Base-by-base conservation (phyloP, 768 basidiomycete genomes). In the Vishniacozyma victoriae region DNA sequence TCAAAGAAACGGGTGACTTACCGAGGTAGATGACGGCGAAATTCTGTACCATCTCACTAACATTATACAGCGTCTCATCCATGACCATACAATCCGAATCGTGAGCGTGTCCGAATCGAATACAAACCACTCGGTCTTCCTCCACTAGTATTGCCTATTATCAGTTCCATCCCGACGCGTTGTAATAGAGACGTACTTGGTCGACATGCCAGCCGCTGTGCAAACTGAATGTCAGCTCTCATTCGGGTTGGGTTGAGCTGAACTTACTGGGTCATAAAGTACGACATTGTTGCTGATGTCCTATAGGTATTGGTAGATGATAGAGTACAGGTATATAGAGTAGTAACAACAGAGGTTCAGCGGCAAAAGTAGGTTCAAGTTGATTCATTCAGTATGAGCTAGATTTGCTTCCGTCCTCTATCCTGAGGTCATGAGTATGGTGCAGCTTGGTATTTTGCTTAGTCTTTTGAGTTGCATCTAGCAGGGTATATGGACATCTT, bases 41-140 rank as follows among this genome's bases (percentile, higher is more conserved):
- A 75, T 99, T 97, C 76, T 96, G 91, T 4, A 97, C 90, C 72
- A 89, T 92, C 75, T 96, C 95, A 0, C 86, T 85, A 35, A 95
- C 85, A 1, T 81, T 77, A 71, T 90, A 86, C 9, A 96, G 80
- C 1, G 90, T 93, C 73, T 97, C 93, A 76, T 97, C 95, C 91
- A 97, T 95, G 15, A 84, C 86, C 95, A 97, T 96, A 75, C 93
- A 97, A 57, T 95, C 84, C 0, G 78, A 74, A 70, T 97, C 88
- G 83, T 84, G 85, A 71, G 92, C 91, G 67, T 90, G 87, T 0
- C 92, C 93, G 67, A 96, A 97, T 3, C 92, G 83, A 39, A 96
- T 83, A 44, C 90, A 86, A 20, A 96, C 93, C 26, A 95, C 80
- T 35, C 95, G 80, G 64, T 95, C 90, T 71, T 99, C 95, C 72